phyloP scores from a whole-genome alignment of 2,329 filamentous ascomycete species.

The Ophiosphaerella herpotricha region DNA sequence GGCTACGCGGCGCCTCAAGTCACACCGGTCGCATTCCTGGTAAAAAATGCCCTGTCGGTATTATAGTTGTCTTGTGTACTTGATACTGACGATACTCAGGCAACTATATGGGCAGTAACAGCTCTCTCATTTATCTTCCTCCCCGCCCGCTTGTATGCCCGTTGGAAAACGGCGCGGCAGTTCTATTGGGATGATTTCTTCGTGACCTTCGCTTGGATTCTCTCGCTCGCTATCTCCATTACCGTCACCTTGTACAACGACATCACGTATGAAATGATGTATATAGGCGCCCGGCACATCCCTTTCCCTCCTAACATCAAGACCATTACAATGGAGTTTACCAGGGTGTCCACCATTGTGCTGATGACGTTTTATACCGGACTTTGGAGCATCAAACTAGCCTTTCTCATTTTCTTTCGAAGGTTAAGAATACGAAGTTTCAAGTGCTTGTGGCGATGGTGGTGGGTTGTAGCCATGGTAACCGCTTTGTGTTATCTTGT shows the following conservation, averaged over 20 bases:
- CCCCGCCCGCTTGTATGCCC: conserved; percentile 8
- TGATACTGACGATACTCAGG: neutral
- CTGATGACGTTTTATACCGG: conserved; percentile 15
- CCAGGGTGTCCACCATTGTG: conserved; percentile 7
- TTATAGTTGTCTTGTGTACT: no score
- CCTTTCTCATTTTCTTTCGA: conserved; percentile 20
- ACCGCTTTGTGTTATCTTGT: conserved; percentile 7
- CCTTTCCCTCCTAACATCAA: conserved; percentile 6
- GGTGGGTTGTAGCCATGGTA: conserved; percentile 6
- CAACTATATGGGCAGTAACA: conserved; percentile 6
- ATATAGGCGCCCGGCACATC: conserved; percentile 1
- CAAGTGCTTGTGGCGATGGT: conserved; percentile 1
- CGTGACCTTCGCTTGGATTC: conserved; percentile 9
- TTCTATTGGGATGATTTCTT: conserved; percentile 18
- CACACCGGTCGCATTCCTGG: no score
- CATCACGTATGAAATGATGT: conserved; percentile 9
- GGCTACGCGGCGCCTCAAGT: no score
- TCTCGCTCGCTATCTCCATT: conserved; percentile 10
- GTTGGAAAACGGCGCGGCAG: conserved; percentile 5
- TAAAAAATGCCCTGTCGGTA: no score
- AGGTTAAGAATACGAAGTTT: conserved; percentile 5
- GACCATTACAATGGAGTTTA: conserved; percentile 9
- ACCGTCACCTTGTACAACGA: neutral
- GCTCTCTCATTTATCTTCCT: conserved; percentile 4
- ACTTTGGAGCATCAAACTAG: conserved; percentile 18